phyloP scores from a whole-genome alignment of 257 asterid genomes.

The Mentha longifolia region DNA sequence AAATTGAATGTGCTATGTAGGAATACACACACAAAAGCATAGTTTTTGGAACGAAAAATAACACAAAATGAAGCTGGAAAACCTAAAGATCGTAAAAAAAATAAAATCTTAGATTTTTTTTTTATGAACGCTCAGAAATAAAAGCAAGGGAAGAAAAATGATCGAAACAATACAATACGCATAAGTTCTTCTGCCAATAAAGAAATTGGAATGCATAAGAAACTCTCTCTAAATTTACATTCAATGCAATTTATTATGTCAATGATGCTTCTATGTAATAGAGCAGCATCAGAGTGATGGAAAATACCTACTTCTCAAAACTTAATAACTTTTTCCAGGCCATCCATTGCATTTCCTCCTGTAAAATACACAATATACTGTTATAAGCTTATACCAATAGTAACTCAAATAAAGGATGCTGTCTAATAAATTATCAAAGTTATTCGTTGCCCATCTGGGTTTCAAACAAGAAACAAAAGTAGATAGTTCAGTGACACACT shows the following conservation, averaged over 20 bases:
- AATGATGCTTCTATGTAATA: background rate
- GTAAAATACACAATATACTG: slow-evolving; percentile 34
- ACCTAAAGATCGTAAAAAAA: slow-evolving; percentile 1
- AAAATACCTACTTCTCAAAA: slow-evolving; percentile 77
- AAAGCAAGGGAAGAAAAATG: slow-evolving; percentile 1
- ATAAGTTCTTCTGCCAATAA: slow-evolving; percentile 10
- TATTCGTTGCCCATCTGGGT: background rate
- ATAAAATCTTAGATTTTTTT: background rate
- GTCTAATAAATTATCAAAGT: slow-evolving; percentile 6
- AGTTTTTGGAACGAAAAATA: background rate
- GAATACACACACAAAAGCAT: background rate
- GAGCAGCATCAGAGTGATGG: slow-evolving; percentile 25
- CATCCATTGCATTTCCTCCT: slow-evolving; percentile 96
- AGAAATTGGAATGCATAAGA: background rate
- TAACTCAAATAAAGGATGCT: slow-evolving; percentile 8
- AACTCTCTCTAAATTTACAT: background rate
- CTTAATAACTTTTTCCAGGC: slow-evolving; percentile 83
- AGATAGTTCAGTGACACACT: slow-evolving; percentile 13
- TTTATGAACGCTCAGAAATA: background rate
- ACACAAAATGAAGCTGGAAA: background rate
- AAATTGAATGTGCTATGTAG: background rate
- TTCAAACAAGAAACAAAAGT: slow-evolving; percentile 18
- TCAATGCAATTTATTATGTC: background rate
- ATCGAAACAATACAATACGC: background rate
- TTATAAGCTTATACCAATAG: slow-evolving; percentile 9